phyloP scores from a whole-genome alignment of 345 rosid genomes.

The Combretum micranthum region DNA sequence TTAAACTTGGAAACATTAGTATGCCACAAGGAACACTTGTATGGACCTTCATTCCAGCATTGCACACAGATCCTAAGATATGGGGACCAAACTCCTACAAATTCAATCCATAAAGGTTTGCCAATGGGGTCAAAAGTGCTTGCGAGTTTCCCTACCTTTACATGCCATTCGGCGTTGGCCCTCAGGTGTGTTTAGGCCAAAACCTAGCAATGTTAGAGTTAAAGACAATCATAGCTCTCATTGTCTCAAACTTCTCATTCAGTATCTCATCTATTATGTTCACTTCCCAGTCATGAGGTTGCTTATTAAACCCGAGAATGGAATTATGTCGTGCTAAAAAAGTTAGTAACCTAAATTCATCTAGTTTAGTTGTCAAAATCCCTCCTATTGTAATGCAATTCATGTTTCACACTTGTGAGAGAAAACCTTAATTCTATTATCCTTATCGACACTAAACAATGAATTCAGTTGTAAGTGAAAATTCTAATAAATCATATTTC shows the following conservation, averaged over 20 bases:
- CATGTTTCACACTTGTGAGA: no score
- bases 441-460: no score
- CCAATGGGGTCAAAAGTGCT: conserved; percentile 27
- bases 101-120: conserved; percentile 34
- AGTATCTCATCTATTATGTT: conserved; percentile 24
- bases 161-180: conserved; percentile 48
- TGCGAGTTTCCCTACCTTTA: conserved; percentile 26
- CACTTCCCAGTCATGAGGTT: conserved; percentile 27
- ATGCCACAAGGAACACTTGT: conserved; percentile 33
- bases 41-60: conserved; percentile 20
- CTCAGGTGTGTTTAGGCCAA: conserved; percentile 39
- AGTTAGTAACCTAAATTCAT: no score
- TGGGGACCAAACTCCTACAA: conserved; percentile 38
- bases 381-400: no score
- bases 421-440: no score
- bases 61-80: conserved; percentile 38
- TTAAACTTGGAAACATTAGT: conserved; percentile 23
- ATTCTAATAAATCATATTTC: no score
- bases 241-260: conserved; percentile 29
- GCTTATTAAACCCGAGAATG: conserved; percentile 35
- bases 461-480: no score
- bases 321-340: no score
- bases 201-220: conserved; percentile 43
- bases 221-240: conserved; percentile 24
- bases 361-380: no score